Conservation (phyloP, 306 rosid genomes). For the Glycyrrhiza uralensis region DNA sequence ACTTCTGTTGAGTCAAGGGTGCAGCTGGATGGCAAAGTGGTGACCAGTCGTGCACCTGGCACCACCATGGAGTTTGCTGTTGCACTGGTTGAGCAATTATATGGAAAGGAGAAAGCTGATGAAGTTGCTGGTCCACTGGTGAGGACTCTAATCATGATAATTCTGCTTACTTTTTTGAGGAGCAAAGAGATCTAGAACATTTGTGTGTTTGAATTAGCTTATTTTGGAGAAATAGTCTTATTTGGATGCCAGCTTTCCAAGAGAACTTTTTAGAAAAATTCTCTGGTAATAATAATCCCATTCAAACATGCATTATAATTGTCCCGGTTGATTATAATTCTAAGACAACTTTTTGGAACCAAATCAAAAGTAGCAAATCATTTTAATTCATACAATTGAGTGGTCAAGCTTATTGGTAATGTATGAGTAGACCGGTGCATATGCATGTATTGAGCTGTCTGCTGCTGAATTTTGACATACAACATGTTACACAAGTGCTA, state of each 20-base stretch:
- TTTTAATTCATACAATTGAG: background rate
- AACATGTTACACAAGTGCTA: background rate
- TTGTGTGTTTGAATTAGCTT: background rate
- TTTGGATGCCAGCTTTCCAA: background rate
- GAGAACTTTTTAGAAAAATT: background rate
- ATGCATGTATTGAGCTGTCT: background rate
- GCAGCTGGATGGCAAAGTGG: conserved; percentile 74
- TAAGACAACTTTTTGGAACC: background rate
- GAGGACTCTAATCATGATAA: conserved; percentile 10
- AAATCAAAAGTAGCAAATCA: background rate
- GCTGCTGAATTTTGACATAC: background rate
- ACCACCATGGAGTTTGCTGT: conserved; percentile 83
- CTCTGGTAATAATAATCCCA: background rate
- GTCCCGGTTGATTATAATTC: no score
- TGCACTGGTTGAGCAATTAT: conserved; percentile 76
- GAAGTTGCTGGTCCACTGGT: conserved; percentile 93
- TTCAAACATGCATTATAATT: background rate
- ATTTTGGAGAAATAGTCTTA: background rate
- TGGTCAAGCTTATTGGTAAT: background rate
- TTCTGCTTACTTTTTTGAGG: conserved; percentile 3
- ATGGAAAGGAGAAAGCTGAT: conserved; percentile 77
- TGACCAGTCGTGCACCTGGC: conserved; percentile 90
- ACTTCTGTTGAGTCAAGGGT: conserved; percentile 80
- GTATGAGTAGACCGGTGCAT: background rate
- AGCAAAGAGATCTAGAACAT: background rate